Percentiles rank a stretch among this genome's conserved stretches.
phyloP scores from a whole-genome alignment of 768 basidiomycete species.

The Tephrocybe sp. region DNA sequence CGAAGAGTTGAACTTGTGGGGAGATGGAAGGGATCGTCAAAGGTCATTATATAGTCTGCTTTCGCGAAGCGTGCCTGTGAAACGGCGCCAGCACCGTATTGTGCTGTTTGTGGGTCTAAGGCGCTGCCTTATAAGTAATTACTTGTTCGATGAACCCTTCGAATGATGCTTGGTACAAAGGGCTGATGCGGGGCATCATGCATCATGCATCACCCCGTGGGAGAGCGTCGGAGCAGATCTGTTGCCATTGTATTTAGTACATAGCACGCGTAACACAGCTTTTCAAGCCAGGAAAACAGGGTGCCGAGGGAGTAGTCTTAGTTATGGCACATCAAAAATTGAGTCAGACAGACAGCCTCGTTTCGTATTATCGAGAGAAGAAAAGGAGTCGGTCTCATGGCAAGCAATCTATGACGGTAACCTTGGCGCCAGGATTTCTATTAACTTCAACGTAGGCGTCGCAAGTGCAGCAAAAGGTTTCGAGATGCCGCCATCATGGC shows the following conservation, averaged over 20 bases:
- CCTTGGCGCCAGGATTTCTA: no score
- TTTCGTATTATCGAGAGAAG: no score
- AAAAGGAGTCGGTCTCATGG: no score
- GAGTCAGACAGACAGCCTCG: no score
- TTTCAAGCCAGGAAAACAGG: neutral
- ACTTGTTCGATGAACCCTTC: neutral
- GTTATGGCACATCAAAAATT: no score
- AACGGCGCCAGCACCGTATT: slow-evolving; percentile 10
- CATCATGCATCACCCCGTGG: neutral
- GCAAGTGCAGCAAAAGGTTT: no score
- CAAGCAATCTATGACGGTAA: no score
- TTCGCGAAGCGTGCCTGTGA: neutral
- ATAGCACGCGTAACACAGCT: neutral
- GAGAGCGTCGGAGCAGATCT: neutral
- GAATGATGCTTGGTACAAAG: no score
- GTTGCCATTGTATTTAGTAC: neutral
- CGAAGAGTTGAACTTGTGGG: neutral
- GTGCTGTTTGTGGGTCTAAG: neutral
- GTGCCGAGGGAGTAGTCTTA: neutral
- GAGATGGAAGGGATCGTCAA: neutral
- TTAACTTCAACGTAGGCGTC: no score
- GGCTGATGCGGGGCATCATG: no score
- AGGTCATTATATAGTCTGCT: slow-evolving; percentile 7
- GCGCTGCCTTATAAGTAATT: neutral
- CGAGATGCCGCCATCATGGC: no score